phyloP scores from a whole-genome alignment of 176 grass and related monocot genomes.

The Urochloa ruziziensis region DNA sequence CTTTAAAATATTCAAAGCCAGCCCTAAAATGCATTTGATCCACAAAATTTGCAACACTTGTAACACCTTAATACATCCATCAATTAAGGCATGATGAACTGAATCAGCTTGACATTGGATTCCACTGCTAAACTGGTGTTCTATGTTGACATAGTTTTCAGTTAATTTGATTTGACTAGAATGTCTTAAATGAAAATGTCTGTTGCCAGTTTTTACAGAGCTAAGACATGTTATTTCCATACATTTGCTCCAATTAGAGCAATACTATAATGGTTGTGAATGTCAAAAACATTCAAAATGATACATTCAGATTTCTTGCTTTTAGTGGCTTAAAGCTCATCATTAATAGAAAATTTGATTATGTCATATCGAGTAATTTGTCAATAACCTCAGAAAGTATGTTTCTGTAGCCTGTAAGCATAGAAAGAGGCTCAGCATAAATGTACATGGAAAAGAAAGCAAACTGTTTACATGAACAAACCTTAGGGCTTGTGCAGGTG shows the following conservation, averaged over 20 bases:
- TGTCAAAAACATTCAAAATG: neutral
- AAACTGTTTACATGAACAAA: conserved; percentile 27
- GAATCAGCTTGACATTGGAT: neutral
- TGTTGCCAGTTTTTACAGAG: neutral
- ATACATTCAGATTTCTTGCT: neutral
- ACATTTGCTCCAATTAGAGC: neutral
- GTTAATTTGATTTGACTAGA: neutral
- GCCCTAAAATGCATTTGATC: neutral
- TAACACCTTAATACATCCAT: neutral
- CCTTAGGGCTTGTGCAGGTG: conserved; percentile 40
- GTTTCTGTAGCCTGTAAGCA: conserved; percentile 1
- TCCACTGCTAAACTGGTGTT: conserved; percentile 7
- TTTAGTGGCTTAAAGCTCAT: neutral
- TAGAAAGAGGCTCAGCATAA: conserved; percentile 20
- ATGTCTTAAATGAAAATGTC: neutral
- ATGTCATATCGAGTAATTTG: conserved; percentile 3
- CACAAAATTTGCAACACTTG: neutral
- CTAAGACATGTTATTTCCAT: neutral
- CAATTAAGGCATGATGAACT: neutral
- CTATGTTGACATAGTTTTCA: neutral
- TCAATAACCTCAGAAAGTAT: neutral
- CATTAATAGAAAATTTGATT: neutral
- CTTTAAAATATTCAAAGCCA: neutral
- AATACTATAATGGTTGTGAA: neutral
- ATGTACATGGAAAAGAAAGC: conserved; percentile 13